phyloP scores from a whole-genome alignment of 2,329 filamentous ascomycete species.

The Colletotrichum siamense region DNA sequence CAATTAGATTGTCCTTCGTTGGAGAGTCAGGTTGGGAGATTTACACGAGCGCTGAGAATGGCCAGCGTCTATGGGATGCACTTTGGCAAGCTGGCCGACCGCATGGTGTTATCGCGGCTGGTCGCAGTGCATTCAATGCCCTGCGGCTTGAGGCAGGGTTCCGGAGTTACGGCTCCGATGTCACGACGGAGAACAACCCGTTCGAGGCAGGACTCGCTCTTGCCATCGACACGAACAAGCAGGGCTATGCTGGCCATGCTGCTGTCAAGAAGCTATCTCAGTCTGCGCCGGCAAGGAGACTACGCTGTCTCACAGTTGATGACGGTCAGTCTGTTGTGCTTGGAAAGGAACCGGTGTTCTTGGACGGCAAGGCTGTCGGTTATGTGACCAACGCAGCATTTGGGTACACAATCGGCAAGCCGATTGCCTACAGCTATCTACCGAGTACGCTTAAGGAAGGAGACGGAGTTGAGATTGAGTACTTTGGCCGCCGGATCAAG shows the following conservation, averaged over 20 bases:
- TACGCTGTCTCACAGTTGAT: constrained; percentile 59
- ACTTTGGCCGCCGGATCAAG: constrained; percentile 59
- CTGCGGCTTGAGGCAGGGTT: constrained; percentile 66
- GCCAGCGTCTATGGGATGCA: constrained; percentile 63
- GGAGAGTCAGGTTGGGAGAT: constrained; percentile 70
- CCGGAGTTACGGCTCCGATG: constrained; percentile 60
- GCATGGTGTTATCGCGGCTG: constrained; percentile 63
- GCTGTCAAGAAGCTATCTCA: constrained; percentile 49
- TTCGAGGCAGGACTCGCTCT: constrained; percentile 62
- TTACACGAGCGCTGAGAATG: constrained; percentile 63
- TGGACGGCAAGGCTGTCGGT: constrained; percentile 50
- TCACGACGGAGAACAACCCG: constrained; percentile 66
- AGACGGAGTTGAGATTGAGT: constrained; percentile 62
- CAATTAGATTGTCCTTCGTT: constrained; percentile 63
- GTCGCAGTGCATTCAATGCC: constrained; percentile 62
- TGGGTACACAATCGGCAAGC: constrained; percentile 63
- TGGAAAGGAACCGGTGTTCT: constrained; percentile 67
- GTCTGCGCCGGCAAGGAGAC: constrained; percentile 31
- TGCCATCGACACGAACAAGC: constrained; percentile 53
- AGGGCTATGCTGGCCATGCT: constrained; percentile 54
- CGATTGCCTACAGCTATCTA: constrained; percentile 64
- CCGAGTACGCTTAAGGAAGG: constrained; percentile 52
- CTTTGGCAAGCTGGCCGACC: constrained; percentile 59
- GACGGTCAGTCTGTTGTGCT: constrained; percentile 62
- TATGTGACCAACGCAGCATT: constrained; percentile 68